Evolutionary conservation across 2,329 filamentous ascomycete species (phyloP).

Genomic region (Alternaria alternata): DNA sequence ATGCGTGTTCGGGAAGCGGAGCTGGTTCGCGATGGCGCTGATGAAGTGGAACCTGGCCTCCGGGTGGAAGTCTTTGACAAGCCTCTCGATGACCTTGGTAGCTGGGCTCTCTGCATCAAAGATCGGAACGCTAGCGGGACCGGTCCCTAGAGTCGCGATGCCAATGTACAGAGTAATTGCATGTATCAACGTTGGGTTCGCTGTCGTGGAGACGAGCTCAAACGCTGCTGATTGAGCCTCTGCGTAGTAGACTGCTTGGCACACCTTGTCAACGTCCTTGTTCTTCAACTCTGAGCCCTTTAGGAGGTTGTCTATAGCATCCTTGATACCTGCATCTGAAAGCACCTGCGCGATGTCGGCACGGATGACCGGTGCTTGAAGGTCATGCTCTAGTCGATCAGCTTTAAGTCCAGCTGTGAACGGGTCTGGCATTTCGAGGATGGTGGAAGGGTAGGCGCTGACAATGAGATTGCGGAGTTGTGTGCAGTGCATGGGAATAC

Average conservation of each 20-base stretch:
- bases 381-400: constrained; percentile 78
- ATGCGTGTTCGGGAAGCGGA: constrained; percentile 86
- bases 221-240: constrained; percentile 68
- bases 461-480: constrained; percentile 91
- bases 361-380: constrained; percentile 70
- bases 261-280: constrained; percentile 78
- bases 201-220: constrained; percentile 71
- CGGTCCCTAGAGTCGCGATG: constrained; percentile 70
- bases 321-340: constrained; percentile 61
- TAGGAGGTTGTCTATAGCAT: constrained; percentile 61
- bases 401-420: constrained; percentile 77
- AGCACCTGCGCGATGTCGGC: constrained; percentile 67
- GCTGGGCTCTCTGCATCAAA: constrained; percentile 74
- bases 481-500: constrained; percentile 81
- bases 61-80: constrained; percentile 76
- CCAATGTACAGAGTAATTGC: constrained; percentile 86
- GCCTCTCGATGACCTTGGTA: constrained; percentile 74
- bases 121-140: constrained; percentile 66
- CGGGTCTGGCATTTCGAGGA: constrained; percentile 76
- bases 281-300: constrained; percentile 67
- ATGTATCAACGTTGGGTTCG: constrained; percentile 77
- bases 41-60: constrained; percentile 87
- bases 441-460: constrained; percentile 76
- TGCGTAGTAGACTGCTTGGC: constrained; percentile 72
- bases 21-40: constrained; percentile 85